phyloP scores from a whole-genome alignment of 495 filamentous ascomycete species.

The Xylaria flabelliformis region DNA sequence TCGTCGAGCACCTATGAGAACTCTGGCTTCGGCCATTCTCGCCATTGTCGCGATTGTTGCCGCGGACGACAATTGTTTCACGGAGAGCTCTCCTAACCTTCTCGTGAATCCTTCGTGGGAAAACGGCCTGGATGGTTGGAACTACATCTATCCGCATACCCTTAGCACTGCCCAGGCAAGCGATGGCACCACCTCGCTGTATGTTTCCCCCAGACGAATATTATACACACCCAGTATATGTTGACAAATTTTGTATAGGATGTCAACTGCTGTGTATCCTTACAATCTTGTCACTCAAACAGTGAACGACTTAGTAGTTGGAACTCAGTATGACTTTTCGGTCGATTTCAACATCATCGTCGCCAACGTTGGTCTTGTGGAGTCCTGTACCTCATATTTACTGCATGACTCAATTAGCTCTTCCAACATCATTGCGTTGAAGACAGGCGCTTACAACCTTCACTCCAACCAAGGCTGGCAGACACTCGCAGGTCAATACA shows the following conservation, averaged over 20 bases:
- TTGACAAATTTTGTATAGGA: not conserved
- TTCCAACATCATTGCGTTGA: not conserved
- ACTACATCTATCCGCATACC: not conserved
- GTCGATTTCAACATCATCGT: not conserved
- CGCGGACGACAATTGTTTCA: conserved; percentile 3
- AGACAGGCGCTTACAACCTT: not conserved
- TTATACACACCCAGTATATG: not conserved
- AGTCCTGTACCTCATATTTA: too few species aligned
- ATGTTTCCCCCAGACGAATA: not conserved
- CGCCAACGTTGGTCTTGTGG: not conserved
- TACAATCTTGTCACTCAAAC: not conserved
- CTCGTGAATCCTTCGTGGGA: conserved; percentile 16
- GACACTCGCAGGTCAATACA: not conserved
- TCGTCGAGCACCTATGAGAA: not conserved
- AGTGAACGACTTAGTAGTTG: not conserved
- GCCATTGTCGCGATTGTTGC: not conserved
- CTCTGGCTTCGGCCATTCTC: conserved; percentile 12
- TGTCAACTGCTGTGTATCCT: not conserved
- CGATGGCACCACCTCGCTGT: not conserved
- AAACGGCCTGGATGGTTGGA: not conserved
- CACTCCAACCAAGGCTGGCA: not conserved
- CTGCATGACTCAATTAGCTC: too few species aligned
- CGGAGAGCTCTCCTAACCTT: not conserved
- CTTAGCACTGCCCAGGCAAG: not conserved
- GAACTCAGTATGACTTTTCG: conserved; percentile 6